phyloP scores from a whole-genome alignment of 2,329 filamentous ascomycete genomes.

The Colletotrichum zoysiae region DNA sequence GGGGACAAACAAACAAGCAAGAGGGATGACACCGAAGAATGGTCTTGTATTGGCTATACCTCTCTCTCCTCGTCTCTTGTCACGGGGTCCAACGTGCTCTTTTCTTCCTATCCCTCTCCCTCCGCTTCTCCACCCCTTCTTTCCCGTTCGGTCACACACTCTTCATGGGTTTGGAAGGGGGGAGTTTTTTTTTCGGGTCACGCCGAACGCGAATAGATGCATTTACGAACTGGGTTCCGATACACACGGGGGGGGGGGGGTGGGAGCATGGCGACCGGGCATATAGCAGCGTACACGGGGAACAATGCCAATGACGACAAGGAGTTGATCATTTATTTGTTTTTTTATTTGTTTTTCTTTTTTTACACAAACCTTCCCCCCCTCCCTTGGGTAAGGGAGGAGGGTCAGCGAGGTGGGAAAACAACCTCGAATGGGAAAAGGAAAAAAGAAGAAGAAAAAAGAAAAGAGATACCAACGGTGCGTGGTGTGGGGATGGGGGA shows the following conservation, averaged over 20 bases:
- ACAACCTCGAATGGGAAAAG: neutral
- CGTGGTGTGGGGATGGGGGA: neutral
- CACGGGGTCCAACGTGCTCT: neutral
- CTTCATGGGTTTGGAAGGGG: neutral
- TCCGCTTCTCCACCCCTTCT: neutral
- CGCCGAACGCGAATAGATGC: neutral
- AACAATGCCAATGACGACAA: slow-evolving; percentile 1
- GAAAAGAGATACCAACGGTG: slow-evolving; percentile 6
- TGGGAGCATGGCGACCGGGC: neutral
- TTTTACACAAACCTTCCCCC: neutral
- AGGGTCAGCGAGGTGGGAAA: neutral
- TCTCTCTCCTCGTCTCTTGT: neutral
- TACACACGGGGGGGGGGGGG: too few relatives aligned
- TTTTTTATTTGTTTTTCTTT: neutral
- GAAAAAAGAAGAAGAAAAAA: too few relatives aligned
- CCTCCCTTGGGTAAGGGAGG: neutral
- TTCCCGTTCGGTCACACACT: neutral
- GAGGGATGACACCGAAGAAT: neutral
- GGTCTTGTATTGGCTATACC: too few relatives aligned
- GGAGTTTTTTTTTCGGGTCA: neutral
- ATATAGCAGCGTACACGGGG: neutral
- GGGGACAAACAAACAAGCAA: neutral
- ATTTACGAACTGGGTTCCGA: neutral
- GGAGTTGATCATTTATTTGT: neutral
- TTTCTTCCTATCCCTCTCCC: too few relatives aligned